Evolutionary conservation across 2,329 filamentous ascomycete genomes (phyloP), one percentile per base, ranked within the genome.

Genomic region (Calycina marina): DNA sequence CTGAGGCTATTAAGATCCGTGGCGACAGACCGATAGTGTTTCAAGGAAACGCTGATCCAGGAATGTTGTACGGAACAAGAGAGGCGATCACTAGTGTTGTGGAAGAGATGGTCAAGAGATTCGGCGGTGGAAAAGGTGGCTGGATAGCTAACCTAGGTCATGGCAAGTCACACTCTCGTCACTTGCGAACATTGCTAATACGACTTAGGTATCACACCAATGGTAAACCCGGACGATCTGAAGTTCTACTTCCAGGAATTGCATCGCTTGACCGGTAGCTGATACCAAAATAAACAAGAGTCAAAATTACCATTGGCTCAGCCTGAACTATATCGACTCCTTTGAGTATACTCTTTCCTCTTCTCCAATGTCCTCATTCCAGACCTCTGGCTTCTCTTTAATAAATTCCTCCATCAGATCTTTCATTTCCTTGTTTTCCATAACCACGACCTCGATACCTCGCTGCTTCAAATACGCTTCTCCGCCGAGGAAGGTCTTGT

Each of bases 121-220:
- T 96, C 51, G 74, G 72, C 54, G 59, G 60, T 4, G 74, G 76
- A 40, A 88, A 85, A 58, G 75, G 86, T 56, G 83, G 88, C 25
- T 98, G 90, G 88, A 96, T 98, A 46, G 84, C 82, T 29, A 98
- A 98, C 55, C 67, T 98, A 40, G 90, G 90, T 6, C 90, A 98
- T 53, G 90, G 90, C 82, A 68, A 50, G 73, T 56, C 14, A 10
- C n/a, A 10, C 5, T 32, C 25, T 28, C 31, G n/a, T 4, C 33
- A 12, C 34, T 22, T 22, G 28, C 39, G 13, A 34, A 39, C 10
- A 14, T 25, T 13, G 29, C 41, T 48, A 43, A 48, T 49, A 16
- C 15, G 20, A 38, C 36, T 35, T 48, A 90, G 83, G 84, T 39
- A 85, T 98, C 42, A 98, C 90, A 18, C 90, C 90, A 1, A 79